Conservation (phyloP, 1,284 basidiomycete species). For the Cystobasidiaceae sp. region DNA sequence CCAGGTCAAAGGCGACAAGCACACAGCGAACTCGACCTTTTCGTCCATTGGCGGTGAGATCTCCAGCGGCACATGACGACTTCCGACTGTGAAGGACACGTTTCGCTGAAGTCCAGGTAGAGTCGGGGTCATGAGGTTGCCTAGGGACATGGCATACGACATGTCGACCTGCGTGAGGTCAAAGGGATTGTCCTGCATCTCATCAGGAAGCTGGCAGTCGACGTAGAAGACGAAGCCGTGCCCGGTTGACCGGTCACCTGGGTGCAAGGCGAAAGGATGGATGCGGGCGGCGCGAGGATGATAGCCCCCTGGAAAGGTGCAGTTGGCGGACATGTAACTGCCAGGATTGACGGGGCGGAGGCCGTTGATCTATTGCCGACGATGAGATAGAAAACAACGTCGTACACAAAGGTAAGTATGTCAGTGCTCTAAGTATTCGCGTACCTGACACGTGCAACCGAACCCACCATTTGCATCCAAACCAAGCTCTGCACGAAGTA, state of each 20-base stretch:
- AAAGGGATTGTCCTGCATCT: neutral
- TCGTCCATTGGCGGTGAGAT: constrained; percentile 14
- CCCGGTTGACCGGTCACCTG: constrained; percentile 8
- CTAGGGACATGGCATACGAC: neutral
- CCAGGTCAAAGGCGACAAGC: constrained; percentile 7
- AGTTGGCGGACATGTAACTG: constrained; percentile 3
- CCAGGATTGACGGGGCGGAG: constrained; percentile 15
- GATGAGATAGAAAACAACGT: neutral
- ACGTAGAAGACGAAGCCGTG: constrained; percentile 24
- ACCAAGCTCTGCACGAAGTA: constrained; percentile 16
- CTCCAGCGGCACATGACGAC: neutral
- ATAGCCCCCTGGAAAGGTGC: neutral
- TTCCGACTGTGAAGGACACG: neutral
- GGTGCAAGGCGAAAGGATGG: constrained; percentile 4
- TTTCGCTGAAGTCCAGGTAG: neutral
- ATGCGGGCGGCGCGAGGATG: neutral
- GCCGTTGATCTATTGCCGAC: constrained; percentile 2
- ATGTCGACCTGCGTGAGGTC: neutral
- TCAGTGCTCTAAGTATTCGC: neutral
- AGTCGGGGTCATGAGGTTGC: neutral
- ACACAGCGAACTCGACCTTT: constrained; percentile 9
- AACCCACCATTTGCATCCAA: constrained; percentile 19
- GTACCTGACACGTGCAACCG: neutral
- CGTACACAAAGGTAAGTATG: neutral
- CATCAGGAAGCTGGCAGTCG: neutral